Conservation (phyloP, 257 asterid genomes). For the Solanum gandarillasii region DNA sequence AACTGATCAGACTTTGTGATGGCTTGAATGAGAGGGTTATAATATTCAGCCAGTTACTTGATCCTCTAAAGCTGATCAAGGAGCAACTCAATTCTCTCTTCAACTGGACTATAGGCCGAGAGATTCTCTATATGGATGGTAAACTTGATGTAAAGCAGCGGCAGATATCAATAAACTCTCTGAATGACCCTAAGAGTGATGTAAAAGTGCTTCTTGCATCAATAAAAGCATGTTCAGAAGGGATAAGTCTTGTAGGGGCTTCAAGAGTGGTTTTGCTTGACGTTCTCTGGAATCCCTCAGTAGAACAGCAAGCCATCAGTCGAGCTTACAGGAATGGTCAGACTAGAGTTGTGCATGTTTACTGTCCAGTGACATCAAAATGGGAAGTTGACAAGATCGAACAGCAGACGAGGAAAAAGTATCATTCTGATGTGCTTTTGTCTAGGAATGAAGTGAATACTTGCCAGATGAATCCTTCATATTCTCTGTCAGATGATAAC, state of each 20-base stretch:
- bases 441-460: constrained; percentile 4
- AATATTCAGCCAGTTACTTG: constrained; percentile 43
- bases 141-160: constrained; percentile 18
- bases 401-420: constrained; percentile 35
- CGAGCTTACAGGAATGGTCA: constrained; percentile 79
- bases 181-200: constrained; percentile 33
- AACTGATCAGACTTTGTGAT: constrained; percentile 30
- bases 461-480: background rate
- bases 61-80: constrained; percentile 38
- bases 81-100: constrained; percentile 23
- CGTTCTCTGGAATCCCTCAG: constrained; percentile 71
- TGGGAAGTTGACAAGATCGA: constrained; percentile 38
- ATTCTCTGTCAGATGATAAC: constrained; percentile 20
- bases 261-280: constrained; percentile 76
- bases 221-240: constrained; percentile 58
- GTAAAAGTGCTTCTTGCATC: constrained; percentile 71
- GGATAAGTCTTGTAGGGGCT: constrained; percentile 71
- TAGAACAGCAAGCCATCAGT: constrained; percentile 62
- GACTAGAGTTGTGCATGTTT: constrained; percentile 48
- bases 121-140: constrained; percentile 55
- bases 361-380: constrained; percentile 37
- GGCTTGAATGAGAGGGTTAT: constrained; percentile 39
- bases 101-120: constrained; percentile 46
- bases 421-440: constrained; percentile 43
- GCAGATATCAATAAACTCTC: constrained; percentile 26